Base-by-base conservation (phyloP, 257 asterid genomes). In the Primulina huaijiensis region DNA sequence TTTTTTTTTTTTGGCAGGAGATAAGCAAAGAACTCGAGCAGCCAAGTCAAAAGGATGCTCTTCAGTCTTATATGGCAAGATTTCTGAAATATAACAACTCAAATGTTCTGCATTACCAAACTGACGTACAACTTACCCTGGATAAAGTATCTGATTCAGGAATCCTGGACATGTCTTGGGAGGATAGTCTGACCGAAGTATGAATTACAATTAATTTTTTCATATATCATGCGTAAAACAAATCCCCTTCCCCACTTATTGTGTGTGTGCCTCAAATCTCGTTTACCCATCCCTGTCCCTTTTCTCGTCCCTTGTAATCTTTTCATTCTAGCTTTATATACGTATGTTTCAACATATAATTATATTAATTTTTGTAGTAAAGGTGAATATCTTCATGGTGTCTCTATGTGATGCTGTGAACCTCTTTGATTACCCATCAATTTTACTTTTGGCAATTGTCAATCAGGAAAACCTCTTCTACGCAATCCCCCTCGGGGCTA, bases 401-500 rank as follows among this genome's bases (percentile, higher is more conserved):
- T 56, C 16, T 46, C 23, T 59, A 12, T 29, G 60, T 77, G 71
- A 35, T 68, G 60, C 30, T 62, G n/a, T 73, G 43, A 34, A 63
- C 33, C 61, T 50, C 20, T 62, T 46, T 69, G 70, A 65, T 72
- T 34, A 60, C 77, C 74, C 57, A 59, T 35, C 67, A 46, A 8
- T 67, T 43, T 74, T 64, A 59, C 62, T 30, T 70, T 43, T 23
- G 61, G 2, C 66, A 59, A 62, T 72, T 76, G 59, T 67, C 72
- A 56, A 74, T 73, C 85, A 95, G 99, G 98, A 88, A 75, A 82
- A 78, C 73, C 85, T 91, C 66, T 92, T 89, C 85, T 92, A 95
- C 72, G 50, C 85, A 61, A 83, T 85, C 60, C 88, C 82, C 1
- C 76, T 82, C 68, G 96, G 92, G 75, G 91, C 97, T 17, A 73